Evolutionary conservation across 257 asterid species (phyloP), one percentile per base, ranked within the genome.

Genomic region (Misopates orontium): DNA sequence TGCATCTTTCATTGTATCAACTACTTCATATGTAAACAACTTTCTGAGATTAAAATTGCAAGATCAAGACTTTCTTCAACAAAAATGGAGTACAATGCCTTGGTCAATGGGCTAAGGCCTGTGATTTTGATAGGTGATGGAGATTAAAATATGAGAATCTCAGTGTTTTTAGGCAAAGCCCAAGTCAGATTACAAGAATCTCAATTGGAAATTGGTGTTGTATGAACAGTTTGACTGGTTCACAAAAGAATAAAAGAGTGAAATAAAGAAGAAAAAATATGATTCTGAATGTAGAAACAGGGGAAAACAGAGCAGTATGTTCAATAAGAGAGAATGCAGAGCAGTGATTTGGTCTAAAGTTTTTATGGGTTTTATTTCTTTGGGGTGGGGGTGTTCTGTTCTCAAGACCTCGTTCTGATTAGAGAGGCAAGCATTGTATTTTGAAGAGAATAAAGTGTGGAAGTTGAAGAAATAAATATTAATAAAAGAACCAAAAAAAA

Each of bases 1-100:
- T 40, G 72, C 96, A 86, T 93, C 94, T 83, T 83, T 86, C 99
- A 94, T 94, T 82, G 84, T 81, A 69, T 82, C 91, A n/a, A 85
- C 72, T 75, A 74, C 84, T 83, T 79, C 95, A 81, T 78, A 71
- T 56, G 75, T 53, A 3, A 28, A 28, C 3, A 28, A 66, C 79
- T 45, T 59, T 61, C 66, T 54, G 66, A 55, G 64, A 60, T 45
- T 14, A 16, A 39, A 17, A 54, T 10, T 19, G 32, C 31, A 75
- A 77, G 80, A 79, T 72, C 62, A 63, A 71, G 67, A 32, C 79
- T 83, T 73, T 69, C 74, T 59, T 70, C 54, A 51, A 67, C 48
- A 65, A 62, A 36, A 62, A 28, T 24, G 17, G 16, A 42, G 47
- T 45, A 39, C 5, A 55, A 56, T 5, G 68, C n/a, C 10, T 20